Evolutionary conservation across 495 filamentous ascomycete species (phyloP).

Genomic region (Aspergillus taichungensis): DNA sequence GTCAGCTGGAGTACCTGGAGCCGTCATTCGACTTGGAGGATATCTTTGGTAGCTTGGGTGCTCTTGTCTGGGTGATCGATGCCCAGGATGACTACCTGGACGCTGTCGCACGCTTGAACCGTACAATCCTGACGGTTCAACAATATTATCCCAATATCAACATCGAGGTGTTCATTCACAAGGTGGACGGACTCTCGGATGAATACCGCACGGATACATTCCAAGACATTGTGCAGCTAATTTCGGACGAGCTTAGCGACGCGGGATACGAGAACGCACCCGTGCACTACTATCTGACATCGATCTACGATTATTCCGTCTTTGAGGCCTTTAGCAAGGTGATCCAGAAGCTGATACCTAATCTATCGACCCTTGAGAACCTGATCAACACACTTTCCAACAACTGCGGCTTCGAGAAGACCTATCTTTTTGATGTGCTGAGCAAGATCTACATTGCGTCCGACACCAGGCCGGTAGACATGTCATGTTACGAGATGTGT

Average conservation of each 20-base stretch:
- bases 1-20: constrained; percentile 84
- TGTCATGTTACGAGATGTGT: constrained; percentile 93
- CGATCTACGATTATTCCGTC: constrained; percentile 95
- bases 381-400: constrained; percentile 82
- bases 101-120: constrained; percentile 75
- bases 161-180: constrained; percentile 97
- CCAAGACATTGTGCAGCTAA: constrained; percentile 91
- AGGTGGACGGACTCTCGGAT: constrained; percentile 88
- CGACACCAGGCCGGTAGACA: constrained; percentile 84
- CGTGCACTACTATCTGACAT: constrained; percentile 87
- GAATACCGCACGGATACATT: constrained; percentile 92
- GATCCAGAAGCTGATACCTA: constrained; percentile 92
- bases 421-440: constrained; percentile 90
- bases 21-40: constrained; percentile 78
- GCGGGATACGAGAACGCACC: constrained; percentile 84
- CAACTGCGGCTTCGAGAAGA: constrained; percentile 91
- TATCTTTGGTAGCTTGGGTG: constrained; percentile 88
- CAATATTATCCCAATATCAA: constrained; percentile 83
- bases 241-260: constrained; percentile 91
- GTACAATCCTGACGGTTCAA: constrained; percentile 78
- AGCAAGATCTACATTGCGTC: constrained; percentile 98
- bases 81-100: constrained; percentile 95
- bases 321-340: constrained; percentile 98
- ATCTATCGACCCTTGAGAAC: constrained; percentile 82
- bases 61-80: constrained; percentile 96